phyloP scores from a whole-genome alignment of 352 stramenopile species.

The Phytophthora parvispora region DNA sequence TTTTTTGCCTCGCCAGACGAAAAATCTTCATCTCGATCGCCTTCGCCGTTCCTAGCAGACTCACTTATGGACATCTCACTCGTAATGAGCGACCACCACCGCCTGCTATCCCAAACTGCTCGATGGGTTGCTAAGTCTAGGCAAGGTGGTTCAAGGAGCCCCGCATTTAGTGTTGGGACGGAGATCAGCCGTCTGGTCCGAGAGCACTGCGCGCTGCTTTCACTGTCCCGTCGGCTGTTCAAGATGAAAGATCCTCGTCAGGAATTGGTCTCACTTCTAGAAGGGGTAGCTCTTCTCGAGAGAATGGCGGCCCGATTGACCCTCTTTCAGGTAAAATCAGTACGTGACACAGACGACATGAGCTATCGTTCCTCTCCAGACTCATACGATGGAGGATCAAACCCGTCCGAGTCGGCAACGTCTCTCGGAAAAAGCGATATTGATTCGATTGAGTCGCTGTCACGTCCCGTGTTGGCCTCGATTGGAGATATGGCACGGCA shows the following conservation, averaged over 20 bases:
- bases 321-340: slow-evolving; percentile 34
- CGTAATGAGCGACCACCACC: slow-evolving; percentile 82
- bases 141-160: slow-evolving; percentile 4
- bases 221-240: slow-evolving; percentile 58
- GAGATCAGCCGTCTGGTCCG: slow-evolving; percentile 66
- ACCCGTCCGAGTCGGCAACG: slow-evolving; percentile 5
- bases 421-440: slow-evolving; percentile 24
- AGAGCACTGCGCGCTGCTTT: slow-evolving; percentile 66
- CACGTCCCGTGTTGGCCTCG: slow-evolving; percentile 52
- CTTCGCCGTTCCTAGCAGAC: slow-evolving; percentile 51
- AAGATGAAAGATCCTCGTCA: slow-evolving; percentile 57
- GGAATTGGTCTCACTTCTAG: slow-evolving; percentile 60
- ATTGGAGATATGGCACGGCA: slow-evolving; percentile 66
- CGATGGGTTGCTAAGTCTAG: slow-evolving; percentile 58
- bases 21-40: slow-evolving; percentile 10
- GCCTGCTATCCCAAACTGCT: slow-evolving; percentile 60
- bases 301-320: slow-evolving; percentile 36
- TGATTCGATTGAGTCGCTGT: slow-evolving; percentile 17
- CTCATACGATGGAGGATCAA: slow-evolving; percentile 1
- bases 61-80: slow-evolving; percentile 80
- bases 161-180: slow-evolving; percentile 39
- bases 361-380: slow-evolving; percentile 12
- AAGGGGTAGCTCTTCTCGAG: slow-evolving; percentile 65
- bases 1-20: slow-evolving; percentile 4
- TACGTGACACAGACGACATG: slow-evolving; percentile 9